Evolutionary conservation across 805 yeast genomes (phyloP), one percentile per base, ranked within the genome.

Genomic region (Kluyveromyces aestuarii): DNA sequence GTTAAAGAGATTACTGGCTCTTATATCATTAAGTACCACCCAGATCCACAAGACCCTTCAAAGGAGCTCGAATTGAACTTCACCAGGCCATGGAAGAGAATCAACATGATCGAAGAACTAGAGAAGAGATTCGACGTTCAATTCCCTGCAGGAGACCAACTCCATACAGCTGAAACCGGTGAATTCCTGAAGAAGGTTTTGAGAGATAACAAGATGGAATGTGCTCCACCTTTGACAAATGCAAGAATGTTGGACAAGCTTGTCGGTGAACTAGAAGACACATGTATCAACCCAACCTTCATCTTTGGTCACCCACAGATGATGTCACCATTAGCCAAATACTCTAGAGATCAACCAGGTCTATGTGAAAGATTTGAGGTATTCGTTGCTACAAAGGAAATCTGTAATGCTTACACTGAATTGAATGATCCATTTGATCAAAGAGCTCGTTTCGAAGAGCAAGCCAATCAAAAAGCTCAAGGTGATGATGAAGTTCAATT

Each of bases 401-500:
- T 91, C 60, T 85, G 93, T 78, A 91, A 91, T 64, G 98, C 99
- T 57, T 91, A 93, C 78, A 93, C 98, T 50, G 99, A 91, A 79
- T 80, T 93, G 81, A 91, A 91, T 71, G 98, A 93, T 74, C 98
- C 98, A 68, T 91, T 91, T 67, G 98, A 91, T 70, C 99, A 91
- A 78, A 87, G 96, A 72, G 84, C 79, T 51, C 83, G 98, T 76
- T 91, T 91, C 69, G 98, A 91, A 76, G 99, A 93, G 74, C 99
- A 91, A 76, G 98, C 99, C 44, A 83, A 87, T 72, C 99, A 93
- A 78, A 91, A 91, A 77, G 98, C 76, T 57, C 96, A 88, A 72
- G 99, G 99, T 77, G 99, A 91, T 67, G 99, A 91, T 66, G 99
- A 93, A 75, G 99, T 96, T 53, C 98, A 91, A 76, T 67, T 89